Evolutionary conservation across 176 grass and related monocot genomes (phyloP), one percentile per base, ranked within the genome.

Genomic region (Metroxylon sagu): DNA sequence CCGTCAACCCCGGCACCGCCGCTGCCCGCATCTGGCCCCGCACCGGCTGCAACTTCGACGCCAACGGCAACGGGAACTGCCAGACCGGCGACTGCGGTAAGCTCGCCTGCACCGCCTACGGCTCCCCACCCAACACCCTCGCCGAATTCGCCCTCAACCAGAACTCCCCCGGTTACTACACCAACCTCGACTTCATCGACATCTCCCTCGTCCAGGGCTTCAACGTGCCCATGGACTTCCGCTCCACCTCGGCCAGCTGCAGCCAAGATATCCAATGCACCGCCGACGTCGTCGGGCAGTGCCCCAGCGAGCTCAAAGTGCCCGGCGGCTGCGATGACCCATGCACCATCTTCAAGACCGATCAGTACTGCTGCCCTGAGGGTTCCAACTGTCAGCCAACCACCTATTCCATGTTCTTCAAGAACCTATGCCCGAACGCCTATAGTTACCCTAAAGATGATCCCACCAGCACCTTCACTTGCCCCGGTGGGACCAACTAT

Each of bases 141-240:
- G 85, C 73, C 0, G 80, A 84, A 77, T 89, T 28, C 77, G 21
- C 52, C 21, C 81, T 89, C 3, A 64, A 74, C 77, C 25, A 77
- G 64, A 70, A 0, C 54, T 0, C 0, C 2, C 5, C 29, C 4
- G 5, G 5, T 30, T 30, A 30, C 29, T 30, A 30, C 29, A 30
- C 29, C 29, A 30, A 18, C 59, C 65, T 2, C 0, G 80, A 84
- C 77, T 85, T 64, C 72, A 35, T 76, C 16, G 62, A 89, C 59
- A 80, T 89, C 80, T 89, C 79, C 35, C 65, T 73, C 17, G 26
- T 81, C 65, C 69, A 81, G 48, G 85, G 85, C 3, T 89, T 63
- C 77, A 89, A 89, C 74, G 86, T 78, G 78, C 71, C 73, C 48
- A 68, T 89, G 74, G n/a, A 59, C 29, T 75, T 89, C 63, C 1